Base-by-base conservation (phyloP, 208 protist genomes). In the Leishmania arabica region DNA sequence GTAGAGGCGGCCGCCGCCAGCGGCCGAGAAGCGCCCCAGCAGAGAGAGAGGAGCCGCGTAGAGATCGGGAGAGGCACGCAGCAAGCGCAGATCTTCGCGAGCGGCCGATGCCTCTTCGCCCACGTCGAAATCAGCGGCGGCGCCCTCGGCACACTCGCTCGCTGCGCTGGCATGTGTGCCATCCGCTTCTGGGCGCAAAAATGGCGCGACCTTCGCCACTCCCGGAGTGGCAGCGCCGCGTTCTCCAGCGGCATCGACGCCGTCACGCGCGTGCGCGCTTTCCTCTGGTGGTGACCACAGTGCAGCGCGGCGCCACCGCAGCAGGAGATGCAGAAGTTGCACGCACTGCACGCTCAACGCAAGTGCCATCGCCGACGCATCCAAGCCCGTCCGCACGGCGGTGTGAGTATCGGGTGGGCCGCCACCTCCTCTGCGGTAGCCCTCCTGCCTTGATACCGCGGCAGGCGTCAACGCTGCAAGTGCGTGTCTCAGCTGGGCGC, bases 311-410 rank as follows among this genome's bases (percentile, higher is more conserved):
- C 83, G 85, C 49, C 91, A 83, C 9, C 91, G 93, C 75, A 96
- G 64, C 8, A 96, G 71, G 17, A 92, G 78, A 78, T 96, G 93
- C 4, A 95, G 56, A 13, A 94, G 54, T 75, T 96, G 93, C 24
- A 90, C 84, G 27, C 86, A 83, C 83, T 96, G 88, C n/a, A 92
- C 81, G 19, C 80, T 81, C 7, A 87, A 58, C 8, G 45, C 17
- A 42, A 91, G 86, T 64, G 77, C 72, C 11, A 82, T 75, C 58
- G 45, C 8, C 24, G 51, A 37, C 49, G 72, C 51, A 4, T 56
- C 17, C 19, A 21, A 34, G 7, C 19, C 31, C 17, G 9, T 7
- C 6, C 45, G 69, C 69, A 73, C 69, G 2, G 45, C 45, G 21
- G 69, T 54, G 69, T 73, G 45, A 47, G 27, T 21, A 9, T 51